Evolutionary conservation across 305 asterid genomes (phyloP).

Genomic region (Monarda citriodora): DNA sequence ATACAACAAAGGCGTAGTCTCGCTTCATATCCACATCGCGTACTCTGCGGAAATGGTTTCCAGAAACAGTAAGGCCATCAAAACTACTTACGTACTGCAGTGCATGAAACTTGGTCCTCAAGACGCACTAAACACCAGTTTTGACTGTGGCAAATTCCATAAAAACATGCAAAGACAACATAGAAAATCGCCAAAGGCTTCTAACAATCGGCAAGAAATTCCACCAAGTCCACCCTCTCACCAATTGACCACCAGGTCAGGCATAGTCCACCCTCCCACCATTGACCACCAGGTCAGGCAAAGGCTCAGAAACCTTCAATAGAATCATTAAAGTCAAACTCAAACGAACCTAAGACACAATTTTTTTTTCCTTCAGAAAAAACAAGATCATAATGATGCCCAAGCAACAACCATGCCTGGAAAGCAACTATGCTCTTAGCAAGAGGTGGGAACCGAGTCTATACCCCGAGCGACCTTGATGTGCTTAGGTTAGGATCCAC

Average conservation of each 20-base stretch:
- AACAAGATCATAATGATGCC: slow-evolving; percentile 48
- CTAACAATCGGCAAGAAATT: slow-evolving; percentile 84
- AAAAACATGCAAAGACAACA: slow-evolving; percentile 92
- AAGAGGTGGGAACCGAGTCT: slow-evolving; percentile 17
- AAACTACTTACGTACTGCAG: slow-evolving; percentile 88
- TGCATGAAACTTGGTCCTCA: slow-evolving; percentile 95
- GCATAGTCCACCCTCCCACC: slow-evolving; percentile 92
- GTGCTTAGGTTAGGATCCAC: neutral
- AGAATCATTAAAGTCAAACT: slow-evolving; percentile 86
- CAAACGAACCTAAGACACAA: slow-evolving; percentile 48
- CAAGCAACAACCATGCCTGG: slow-evolving; percentile 43
- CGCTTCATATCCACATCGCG: slow-evolving; percentile 99
- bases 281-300: slow-evolving; percentile 90
- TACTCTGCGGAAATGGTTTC: slow-evolving; percentile 99
- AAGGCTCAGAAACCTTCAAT: slow-evolving; percentile 92
- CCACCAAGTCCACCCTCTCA: slow-evolving; percentile 95
- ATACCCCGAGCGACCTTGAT: slow-evolving; percentile 23
- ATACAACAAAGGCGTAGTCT: slow-evolving; percentile 98
- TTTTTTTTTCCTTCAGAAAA: slow-evolving; percentile 51
- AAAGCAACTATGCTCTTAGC: slow-evolving; percentile 34
- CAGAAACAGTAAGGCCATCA: slow-evolving; percentile 99
- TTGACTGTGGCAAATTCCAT: slow-evolving; percentile 94
- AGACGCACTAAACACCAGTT: slow-evolving; percentile 98
- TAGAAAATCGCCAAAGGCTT: slow-evolving; percentile 95
- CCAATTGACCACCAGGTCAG: slow-evolving; percentile 90